Conservation (phyloP, 75 land plant genomes). For the Adiantum capillusveneris region DNA sequence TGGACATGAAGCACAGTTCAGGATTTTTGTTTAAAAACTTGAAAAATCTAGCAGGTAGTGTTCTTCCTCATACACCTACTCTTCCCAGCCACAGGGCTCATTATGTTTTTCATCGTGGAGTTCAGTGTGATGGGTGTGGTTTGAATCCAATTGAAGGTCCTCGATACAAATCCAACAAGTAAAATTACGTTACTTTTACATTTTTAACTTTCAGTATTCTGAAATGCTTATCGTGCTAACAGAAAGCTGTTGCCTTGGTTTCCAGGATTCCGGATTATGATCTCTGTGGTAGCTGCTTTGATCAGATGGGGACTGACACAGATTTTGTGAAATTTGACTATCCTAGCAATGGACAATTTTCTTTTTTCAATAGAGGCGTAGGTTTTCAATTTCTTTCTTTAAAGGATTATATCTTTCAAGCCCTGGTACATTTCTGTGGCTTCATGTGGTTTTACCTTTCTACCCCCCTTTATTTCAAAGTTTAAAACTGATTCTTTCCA, state of each 20-base stretch:
- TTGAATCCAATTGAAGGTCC: constrained; percentile 25
- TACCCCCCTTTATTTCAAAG: too few species aligned
- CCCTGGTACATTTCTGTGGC: too few species aligned
- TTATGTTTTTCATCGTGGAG: neutral
- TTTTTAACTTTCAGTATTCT: neutral
- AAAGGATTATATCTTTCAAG: too few species aligned
- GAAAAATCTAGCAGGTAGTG: neutral
- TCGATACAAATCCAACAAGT: constrained; percentile 25
- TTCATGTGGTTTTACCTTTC: too few species aligned
- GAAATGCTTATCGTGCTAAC: neutral
- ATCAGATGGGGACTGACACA: constrained; percentile 38
- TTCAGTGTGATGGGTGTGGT: constrained; percentile 27
- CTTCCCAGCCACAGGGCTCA: neutral
- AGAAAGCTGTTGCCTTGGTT: neutral
- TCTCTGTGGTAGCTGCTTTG: constrained; percentile 68
- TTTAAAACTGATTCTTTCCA: too few species aligned
- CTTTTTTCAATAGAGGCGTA: too few species aligned
- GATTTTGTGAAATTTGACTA: constrained; percentile 63
- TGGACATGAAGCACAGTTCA: neutral
- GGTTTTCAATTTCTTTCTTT: too few species aligned
- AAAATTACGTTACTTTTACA: neutral
- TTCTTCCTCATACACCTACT: neutral
- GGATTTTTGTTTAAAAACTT: neutral
- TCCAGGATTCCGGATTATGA: constrained; percentile 79
- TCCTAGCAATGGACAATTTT: constrained; percentile 4